A percentile compares a stretch with the other conserved stretches of the same genome.
phyloP scores from a whole-genome alignment of 2,329 filamentous ascomycete genomes.

The Xylaria sp. region DNA sequence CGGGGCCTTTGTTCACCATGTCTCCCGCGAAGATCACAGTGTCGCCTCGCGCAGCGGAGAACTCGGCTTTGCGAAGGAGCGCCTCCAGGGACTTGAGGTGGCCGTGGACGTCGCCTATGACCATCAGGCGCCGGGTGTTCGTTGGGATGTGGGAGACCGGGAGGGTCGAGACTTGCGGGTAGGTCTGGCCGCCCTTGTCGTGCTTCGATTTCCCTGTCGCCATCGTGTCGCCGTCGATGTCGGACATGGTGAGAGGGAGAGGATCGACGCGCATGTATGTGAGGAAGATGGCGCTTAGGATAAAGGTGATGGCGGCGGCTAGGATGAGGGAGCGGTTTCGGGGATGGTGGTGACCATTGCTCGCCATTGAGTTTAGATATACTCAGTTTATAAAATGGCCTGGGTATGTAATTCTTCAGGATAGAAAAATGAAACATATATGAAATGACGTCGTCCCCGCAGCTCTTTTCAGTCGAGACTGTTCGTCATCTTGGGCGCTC shows the following conservation, averaged over 20 bases:
- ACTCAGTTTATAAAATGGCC: too few relatives aligned
- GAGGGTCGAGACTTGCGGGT: constrained; percentile 36
- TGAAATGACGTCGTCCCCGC: neutral
- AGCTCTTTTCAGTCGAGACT: neutral
- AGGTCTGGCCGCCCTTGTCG: constrained; percentile 31
- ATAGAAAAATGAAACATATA: neutral
- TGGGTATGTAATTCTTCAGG: neutral
- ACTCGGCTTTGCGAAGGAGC: constrained; percentile 71
- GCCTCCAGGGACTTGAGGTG: constrained; percentile 74
- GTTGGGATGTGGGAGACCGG: constrained; percentile 49
- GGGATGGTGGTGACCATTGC: constrained; percentile 13
- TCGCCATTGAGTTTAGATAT: constrained; percentile 25
- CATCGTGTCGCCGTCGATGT: neutral
- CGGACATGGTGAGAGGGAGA: neutral
- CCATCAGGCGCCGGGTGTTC: constrained; percentile 68
- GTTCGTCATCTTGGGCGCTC: constrained; percentile 13
- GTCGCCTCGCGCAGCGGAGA: constrained; percentile 71
- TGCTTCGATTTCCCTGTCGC: neutral
- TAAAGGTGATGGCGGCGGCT: constrained; percentile 19
- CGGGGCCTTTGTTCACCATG: constrained; percentile 86
- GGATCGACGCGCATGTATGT: constrained; percentile 16
- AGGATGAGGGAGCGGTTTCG: constrained; percentile 22
- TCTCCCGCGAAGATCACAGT: constrained; percentile 82
- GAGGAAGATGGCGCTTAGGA: constrained; percentile 20
- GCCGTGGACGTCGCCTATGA: constrained; percentile 94